Percentiles rank a stretch among this genome's conserved stretches.
phyloP scores from a whole-genome alignment of 495 filamentous ascomycete genomes.

The Chaetomidium leptoderma region DNA sequence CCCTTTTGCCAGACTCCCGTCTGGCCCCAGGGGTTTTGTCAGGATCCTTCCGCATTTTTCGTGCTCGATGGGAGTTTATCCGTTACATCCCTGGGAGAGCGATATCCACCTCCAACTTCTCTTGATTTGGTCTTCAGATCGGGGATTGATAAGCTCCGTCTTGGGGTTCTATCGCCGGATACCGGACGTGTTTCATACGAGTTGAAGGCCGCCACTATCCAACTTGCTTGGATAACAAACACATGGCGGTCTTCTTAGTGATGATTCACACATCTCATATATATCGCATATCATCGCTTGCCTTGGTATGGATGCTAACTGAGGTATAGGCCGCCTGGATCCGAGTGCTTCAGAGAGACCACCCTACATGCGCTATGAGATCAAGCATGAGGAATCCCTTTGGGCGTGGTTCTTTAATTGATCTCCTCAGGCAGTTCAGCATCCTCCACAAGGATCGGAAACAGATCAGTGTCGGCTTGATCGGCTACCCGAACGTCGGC shows the following conservation, averaged over 20 bases:
- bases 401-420: slow-evolving; percentile 57
- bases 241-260: slow-evolving; percentile 91
- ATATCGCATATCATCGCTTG: slow-evolving; percentile 14
- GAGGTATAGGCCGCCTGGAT: slow-evolving; percentile 33
- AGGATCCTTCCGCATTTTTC: slow-evolving; percentile 67
- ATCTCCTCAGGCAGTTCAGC: slow-evolving; percentile 87
- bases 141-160: slow-evolving; percentile 73
- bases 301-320: slow-evolving; percentile 22
- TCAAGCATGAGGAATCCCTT: slow-evolving; percentile 90
- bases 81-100: slow-evolving; percentile 99
- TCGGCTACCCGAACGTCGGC: slow-evolving; percentile 71
- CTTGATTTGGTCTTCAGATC: slow-evolving; percentile 53
- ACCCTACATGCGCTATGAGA: slow-evolving; percentile 91
- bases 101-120: slow-evolving; percentile 57
- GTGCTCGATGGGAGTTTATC: slow-evolving; percentile 65
- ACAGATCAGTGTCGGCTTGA: slow-evolving; percentile 84
- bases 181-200: slow-evolving; percentile 62
- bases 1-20: slow-evolving; percentile 9
- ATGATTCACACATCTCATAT: slow-evolving; percentile 90
- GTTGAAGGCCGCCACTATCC: slow-evolving; percentile 67
- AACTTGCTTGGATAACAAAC: slow-evolving; percentile 37
- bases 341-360: slow-evolving; percentile 52
- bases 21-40: slow-evolving; percentile 76
- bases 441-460: slow-evolving; percentile 85
- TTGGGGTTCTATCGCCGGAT: slow-evolving; percentile 77